Evolutionary conservation across 2,329 filamentous ascomycete species (phyloP).

Genomic region (Microdochium bolleyi): DNA sequence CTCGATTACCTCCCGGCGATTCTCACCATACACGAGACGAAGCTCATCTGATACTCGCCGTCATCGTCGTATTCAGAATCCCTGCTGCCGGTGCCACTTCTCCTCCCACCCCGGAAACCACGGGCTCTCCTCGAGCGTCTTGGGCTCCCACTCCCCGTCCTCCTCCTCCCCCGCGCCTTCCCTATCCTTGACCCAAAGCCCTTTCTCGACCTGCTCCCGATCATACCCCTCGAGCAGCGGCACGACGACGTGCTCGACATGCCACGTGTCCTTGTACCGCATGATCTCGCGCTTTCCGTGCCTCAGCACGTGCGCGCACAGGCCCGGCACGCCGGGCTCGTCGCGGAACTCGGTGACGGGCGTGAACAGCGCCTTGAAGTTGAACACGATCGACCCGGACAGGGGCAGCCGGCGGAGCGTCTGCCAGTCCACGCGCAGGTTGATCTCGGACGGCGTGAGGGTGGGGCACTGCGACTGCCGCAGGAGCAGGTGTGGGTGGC

Average conservation of each 20-base stretch:
- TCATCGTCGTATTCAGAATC: no score
- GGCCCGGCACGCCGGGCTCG: conserved; percentile 64
- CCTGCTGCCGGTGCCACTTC: conserved; percentile 48
- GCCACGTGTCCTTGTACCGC: conserved; percentile 77
- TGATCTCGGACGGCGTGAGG: conserved; percentile 49
- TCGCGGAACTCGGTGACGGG: conserved; percentile 60
- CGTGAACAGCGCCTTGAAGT: conserved; percentile 83
- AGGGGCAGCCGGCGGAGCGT: conserved; percentile 73
- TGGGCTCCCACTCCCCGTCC: conserved; percentile 53
- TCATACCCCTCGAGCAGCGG: conserved; percentile 57
- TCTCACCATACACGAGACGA: no score
- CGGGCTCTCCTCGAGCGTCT: conserved; percentile 66
- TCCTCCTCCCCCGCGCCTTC: background rate
- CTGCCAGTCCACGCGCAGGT: conserved; percentile 81
- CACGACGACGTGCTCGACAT: conserved; percentile 65
- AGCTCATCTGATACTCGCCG: no score
- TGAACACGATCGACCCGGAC: conserved; percentile 70
- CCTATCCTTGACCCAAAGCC: conserved; percentile 31
- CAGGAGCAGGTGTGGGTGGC: conserved; percentile 54
- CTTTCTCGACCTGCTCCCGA: conserved; percentile 56
- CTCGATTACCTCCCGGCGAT: no score
- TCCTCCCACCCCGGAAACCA: conserved; percentile 71
- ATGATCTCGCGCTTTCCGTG: conserved; percentile 64
- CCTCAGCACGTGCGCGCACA: conserved; percentile 60
- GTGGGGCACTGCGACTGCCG: conserved; percentile 49